A percentile compares a stretch with the other conserved stretches of the same genome.
Conservation (phyloP, 768 basidiomycete genomes). For the Rhodotorula kratochvilovae region DNA sequence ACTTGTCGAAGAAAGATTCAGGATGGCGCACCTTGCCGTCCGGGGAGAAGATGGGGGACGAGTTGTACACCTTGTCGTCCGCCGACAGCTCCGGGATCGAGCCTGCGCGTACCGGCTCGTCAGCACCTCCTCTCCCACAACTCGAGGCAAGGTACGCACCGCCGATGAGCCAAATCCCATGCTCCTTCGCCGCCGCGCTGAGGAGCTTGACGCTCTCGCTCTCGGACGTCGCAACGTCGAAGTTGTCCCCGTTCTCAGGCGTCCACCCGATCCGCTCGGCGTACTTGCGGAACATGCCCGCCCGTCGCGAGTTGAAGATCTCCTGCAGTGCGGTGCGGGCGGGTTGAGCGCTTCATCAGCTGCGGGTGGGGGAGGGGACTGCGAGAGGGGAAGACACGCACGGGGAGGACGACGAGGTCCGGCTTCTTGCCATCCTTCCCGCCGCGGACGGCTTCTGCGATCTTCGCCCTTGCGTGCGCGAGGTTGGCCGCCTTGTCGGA, state of each 20-base stretch:
- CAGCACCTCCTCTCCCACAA: not conserved
- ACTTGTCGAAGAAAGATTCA: not conserved
- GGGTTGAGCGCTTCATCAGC: no score
- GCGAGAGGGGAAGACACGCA: constrained; percentile 56
- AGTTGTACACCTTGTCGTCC: constrained; percentile 76
- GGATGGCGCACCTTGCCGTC: constrained; percentile 15
- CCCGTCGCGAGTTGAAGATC: constrained; percentile 53
- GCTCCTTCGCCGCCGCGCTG: constrained; percentile 70
- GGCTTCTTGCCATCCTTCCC: constrained; percentile 65
- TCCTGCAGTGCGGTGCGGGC: constrained; percentile 40
- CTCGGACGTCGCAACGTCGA: constrained; percentile 56
- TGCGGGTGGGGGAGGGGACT: not conserved
- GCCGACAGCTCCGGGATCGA: constrained; percentile 82
- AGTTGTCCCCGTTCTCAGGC: constrained; percentile 51
- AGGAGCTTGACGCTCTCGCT: constrained; percentile 80
- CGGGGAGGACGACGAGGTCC: constrained; percentile 79
- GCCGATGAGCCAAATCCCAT: constrained; percentile 83
- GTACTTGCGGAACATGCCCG: constrained; percentile 40
- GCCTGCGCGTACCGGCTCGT: constrained; percentile 52
- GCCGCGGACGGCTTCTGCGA: constrained; percentile 58
- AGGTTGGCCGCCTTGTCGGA: constrained; percentile 72
- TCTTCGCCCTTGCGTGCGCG: constrained; percentile 64
- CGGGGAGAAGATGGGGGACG: constrained; percentile 51
- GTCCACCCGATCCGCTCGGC: constrained; percentile 58
- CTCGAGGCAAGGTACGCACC: constrained; percentile 56